phyloP scores from a whole-genome alignment of 768 basidiomycete species.

The Panus rudis region DNA sequence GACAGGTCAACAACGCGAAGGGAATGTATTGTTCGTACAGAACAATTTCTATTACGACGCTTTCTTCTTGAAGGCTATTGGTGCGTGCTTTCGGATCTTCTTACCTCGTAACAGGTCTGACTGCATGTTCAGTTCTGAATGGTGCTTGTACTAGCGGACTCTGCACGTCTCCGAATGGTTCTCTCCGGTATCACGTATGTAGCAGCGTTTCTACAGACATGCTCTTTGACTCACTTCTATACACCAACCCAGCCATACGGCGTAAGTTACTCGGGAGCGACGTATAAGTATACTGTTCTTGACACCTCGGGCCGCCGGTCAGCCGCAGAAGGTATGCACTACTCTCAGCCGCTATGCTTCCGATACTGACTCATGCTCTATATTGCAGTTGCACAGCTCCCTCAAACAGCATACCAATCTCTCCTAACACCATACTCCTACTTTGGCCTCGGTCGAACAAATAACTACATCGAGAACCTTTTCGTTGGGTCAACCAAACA shows the following conservation, averaged over 20 bases:
- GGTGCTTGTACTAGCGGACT: slow-evolving; percentile 84
- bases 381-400: slow-evolving; percentile 77
- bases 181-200: slow-evolving; percentile 66
- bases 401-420: slow-evolving; percentile 89
- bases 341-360: not conserved
- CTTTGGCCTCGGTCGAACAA: slow-evolving; percentile 94
- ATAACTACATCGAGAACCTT: slow-evolving; percentile 98
- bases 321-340: slow-evolving; percentile 72
- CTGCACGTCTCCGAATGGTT: slow-evolving; percentile 59
- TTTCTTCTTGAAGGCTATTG: slow-evolving; percentile 95
- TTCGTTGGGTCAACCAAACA: slow-evolving; percentile 91
- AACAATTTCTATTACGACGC: slow-evolving; percentile 99
- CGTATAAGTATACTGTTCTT: slow-evolving; percentile 94
- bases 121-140: slow-evolving; percentile 60
- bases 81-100: slow-evolving; percentile 35
- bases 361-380: slow-evolving; percentile 6
- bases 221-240: not conserved
- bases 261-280: slow-evolving; percentile 89
- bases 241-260: slow-evolving; percentile 93
- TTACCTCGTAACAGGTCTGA: not conserved
- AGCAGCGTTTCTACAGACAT: not conserved
- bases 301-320: slow-evolving; percentile 84
- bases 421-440: slow-evolving; percentile 90
- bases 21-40: slow-evolving; percentile 75
- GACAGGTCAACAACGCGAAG: slow-evolving; percentile 56